A percentile compares a stretch with the other conserved stretches of the same genome.
These are phyloP conservation scores for Nicotiana paniculata DNA, from an alignment of 257 asterid species.

Conservation along the genomic window DNA sequence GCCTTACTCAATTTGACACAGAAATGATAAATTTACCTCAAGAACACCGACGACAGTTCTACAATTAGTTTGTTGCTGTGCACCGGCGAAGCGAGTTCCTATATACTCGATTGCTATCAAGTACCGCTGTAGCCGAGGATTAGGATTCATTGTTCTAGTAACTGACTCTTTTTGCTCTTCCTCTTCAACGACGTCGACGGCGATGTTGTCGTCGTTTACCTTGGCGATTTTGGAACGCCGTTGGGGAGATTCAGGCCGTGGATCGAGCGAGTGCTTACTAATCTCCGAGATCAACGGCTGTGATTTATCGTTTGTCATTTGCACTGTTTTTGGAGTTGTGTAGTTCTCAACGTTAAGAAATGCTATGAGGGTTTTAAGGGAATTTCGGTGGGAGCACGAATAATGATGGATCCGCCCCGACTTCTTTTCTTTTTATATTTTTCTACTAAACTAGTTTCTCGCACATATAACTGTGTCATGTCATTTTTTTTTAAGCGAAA, in stretches of 20 bases:
- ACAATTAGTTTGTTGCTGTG: conserved; percentile 62
- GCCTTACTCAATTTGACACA: neutral
- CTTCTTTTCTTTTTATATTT: neutral
- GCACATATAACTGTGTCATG: too few relatives aligned
- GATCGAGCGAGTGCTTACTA: conserved; percentile 20
- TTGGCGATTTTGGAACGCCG: conserved; percentile 51
- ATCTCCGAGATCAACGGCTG: conserved; percentile 9
- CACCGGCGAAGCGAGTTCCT: conserved; percentile 85
- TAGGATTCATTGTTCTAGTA: conserved; percentile 40
- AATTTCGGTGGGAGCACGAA: conserved; percentile 5
- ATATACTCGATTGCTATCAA: conserved; percentile 78
- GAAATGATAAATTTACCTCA: conserved; percentile 31
- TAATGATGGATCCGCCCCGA: neutral
- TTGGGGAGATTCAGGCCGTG: conserved; percentile 30
- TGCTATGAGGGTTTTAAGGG: neutral
- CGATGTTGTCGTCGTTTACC: conserved; percentile 21
- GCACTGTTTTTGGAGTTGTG: neutral
- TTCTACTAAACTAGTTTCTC: neutral
- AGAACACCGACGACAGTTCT: conserved; percentile 89
- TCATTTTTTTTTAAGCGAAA: too few relatives aligned
- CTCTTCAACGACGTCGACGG: conserved; percentile 21
- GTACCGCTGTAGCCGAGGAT: conserved; percentile 57
- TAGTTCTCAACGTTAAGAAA: neutral
- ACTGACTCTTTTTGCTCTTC: conserved; percentile 9
- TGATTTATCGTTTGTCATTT: conserved; percentile 41